These are phyloP conservation scores for Strobilomyces confusus DNA, from an alignment of 768 basidiomycete genomes.

Conservation along the genomic window DNA sequence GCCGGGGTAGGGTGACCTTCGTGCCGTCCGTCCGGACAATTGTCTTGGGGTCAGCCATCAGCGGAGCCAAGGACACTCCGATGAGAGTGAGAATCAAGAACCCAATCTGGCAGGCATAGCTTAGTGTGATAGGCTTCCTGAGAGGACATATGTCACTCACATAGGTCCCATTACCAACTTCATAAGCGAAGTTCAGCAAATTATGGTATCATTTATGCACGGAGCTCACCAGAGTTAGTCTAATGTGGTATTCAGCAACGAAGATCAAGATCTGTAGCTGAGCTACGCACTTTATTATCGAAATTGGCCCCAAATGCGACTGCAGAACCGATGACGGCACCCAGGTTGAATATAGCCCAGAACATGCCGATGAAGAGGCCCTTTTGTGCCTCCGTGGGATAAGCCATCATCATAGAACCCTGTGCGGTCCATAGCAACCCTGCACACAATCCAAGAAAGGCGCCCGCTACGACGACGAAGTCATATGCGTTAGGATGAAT, in stretches of 20 bases:
- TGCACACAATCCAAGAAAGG: slow-evolving; percentile 69
- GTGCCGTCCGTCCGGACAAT: slow-evolving; percentile 77
- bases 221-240: slow-evolving; percentile 28
- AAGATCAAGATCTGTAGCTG: neutral
- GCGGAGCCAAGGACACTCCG: slow-evolving; percentile 60
- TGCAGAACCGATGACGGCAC: slow-evolving; percentile 73
- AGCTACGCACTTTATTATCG: slow-evolving; percentile 48
- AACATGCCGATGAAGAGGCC: slow-evolving; percentile 75
- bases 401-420: slow-evolving; percentile 80
- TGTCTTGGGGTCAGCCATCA: slow-evolving; percentile 69
- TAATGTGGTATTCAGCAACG: slow-evolving; percentile 7
- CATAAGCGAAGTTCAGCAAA: neutral
- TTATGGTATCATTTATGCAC: neutral
- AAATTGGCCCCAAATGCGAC: slow-evolving; percentile 73
- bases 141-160: slow-evolving; percentile 37
- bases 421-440: slow-evolving; percentile 79
- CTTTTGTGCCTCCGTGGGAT: slow-evolving; percentile 77
- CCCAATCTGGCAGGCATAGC: slow-evolving; percentile 49
- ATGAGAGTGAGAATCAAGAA: slow-evolving; percentile 71
- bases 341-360: slow-evolving; percentile 82
- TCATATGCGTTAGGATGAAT: slow-evolving; percentile 57
- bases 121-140: neutral
- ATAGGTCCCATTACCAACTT: slow-evolving; percentile 73
- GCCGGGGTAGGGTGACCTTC: slow-evolving; percentile 54
- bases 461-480: slow-evolving; percentile 71